These are phyloP conservation scores for Colletotrichum sansevieriae DNA, from an alignment of 2,329 filamentous ascomycete genomes.

Conservation along the genomic window DNA sequence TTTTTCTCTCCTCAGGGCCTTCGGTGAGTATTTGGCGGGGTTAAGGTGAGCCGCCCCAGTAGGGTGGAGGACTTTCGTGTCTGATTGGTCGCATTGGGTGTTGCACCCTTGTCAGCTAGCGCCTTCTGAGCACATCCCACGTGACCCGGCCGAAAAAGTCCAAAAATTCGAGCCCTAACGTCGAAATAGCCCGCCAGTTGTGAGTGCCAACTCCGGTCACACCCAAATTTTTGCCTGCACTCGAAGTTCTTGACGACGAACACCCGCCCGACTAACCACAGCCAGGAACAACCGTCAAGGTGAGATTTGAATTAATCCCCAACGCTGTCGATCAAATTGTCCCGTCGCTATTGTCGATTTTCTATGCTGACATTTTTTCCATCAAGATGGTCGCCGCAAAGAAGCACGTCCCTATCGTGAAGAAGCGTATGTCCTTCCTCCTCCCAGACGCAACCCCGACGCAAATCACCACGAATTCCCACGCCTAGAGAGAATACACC, in stretches of 20 bases:
- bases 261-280: conserved; percentile 48
- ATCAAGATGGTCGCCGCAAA: conserved; percentile 96
- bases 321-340: conserved; percentile 32
- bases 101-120: background rate
- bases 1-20: background rate
- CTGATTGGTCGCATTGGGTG: background rate
- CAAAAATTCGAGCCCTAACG: conserved; percentile 25
- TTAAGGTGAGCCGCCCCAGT: background rate
- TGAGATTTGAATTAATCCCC: conserved; percentile 45
- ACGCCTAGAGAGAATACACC: conserved; percentile 16
- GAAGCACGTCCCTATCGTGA: conserved; percentile 99
- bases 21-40: background rate
- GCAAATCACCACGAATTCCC: conserved; percentile 31
- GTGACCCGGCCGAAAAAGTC: conserved; percentile 11
- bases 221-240: conserved; percentile 3
- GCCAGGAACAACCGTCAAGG: conserved; percentile 58
- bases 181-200: conserved; percentile 8
- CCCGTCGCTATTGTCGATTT: conserved; percentile 26
- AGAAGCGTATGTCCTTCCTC: conserved; percentile 89
- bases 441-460: background rate
- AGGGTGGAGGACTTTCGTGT: background rate
- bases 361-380: conserved; percentile 49
- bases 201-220: background rate
- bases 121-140: background rate
- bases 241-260: conserved; percentile 27